Evolutionary conservation across 1,284 basidiomycete genomes (phyloP).

Genomic region (Dichomitus squalens): DNA sequence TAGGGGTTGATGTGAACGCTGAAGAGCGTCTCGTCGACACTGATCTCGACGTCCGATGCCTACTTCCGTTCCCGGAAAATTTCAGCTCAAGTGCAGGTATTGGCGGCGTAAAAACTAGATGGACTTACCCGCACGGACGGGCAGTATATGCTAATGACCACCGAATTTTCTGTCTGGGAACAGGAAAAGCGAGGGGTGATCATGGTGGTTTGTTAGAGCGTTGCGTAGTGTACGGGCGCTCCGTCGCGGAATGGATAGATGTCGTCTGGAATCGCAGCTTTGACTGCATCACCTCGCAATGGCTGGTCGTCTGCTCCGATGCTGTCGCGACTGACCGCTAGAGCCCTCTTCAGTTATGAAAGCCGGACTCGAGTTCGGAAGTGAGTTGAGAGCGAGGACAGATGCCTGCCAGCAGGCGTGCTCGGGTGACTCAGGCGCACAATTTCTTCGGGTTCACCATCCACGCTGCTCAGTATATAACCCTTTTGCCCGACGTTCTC

Average conservation of each 20-base stretch:
- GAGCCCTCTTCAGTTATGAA: neutral
- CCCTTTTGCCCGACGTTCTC: neutral
- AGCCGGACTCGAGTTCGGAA: constrained; percentile 1
- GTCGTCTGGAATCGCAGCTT: constrained; percentile 18
- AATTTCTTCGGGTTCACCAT: neutral
- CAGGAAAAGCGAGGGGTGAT: constrained; percentile 82
- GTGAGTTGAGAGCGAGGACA: constrained; percentile 6
- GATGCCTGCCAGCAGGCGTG: neutral
- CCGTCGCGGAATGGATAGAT: constrained; percentile 14
- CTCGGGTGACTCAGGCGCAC: constrained; percentile 4
- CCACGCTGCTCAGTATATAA: neutral
- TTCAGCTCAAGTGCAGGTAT: constrained; percentile 25
- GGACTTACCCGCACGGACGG: constrained; percentile 74
- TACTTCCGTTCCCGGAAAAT: constrained; percentile 39
- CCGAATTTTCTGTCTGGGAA: constrained; percentile 60
- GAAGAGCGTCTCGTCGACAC: constrained; percentile 70
- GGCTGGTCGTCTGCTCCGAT: neutral
- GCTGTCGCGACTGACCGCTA: neutral
- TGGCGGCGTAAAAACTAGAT: neutral
- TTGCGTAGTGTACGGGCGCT: constrained; percentile 17
- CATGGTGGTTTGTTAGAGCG: constrained; percentile 44
- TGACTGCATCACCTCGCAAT: neutral
- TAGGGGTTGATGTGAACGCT: constrained; percentile 81
- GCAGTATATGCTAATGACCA: constrained; percentile 70
- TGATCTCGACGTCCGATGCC: constrained; percentile 79